A percentile compares a stretch with the other conserved stretches of the same genome.
Evolutionary conservation across 257 asterid species (phyloP).

Genomic region (Scutellaria barbata): DNA sequence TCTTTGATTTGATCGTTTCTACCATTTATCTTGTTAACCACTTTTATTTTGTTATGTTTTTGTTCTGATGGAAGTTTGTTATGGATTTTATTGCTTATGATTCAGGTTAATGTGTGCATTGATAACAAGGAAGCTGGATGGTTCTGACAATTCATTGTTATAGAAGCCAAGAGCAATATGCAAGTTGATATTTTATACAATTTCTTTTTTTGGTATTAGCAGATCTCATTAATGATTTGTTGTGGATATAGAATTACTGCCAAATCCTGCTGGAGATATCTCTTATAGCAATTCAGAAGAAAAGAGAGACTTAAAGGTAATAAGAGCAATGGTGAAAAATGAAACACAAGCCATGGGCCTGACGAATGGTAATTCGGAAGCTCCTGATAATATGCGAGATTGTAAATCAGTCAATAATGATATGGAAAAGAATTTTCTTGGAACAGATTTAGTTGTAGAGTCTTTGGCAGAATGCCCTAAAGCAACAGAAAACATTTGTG

Average conservation of each 20-base stretch:
- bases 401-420: slow-evolving; percentile 27
- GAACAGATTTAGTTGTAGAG: slow-evolving; percentile 29
- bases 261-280: slow-evolving; percentile 28
- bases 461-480: slow-evolving; percentile 37
- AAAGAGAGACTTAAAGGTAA: slow-evolving; percentile 32
- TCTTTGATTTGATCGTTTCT: background rate
- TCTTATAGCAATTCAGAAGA: slow-evolving; percentile 17
- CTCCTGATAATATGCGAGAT: slow-evolving; percentile 25
- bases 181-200: slow-evolving; percentile 18
- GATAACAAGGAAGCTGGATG: slow-evolving; percentile 20
- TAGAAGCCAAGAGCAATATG: slow-evolving; percentile 2
- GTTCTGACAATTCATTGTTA: slow-evolving; percentile 10
- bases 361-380: slow-evolving; percentile 34
- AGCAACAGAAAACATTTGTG: slow-evolving; percentile 35
- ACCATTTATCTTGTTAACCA: background rate
- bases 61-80: no score
- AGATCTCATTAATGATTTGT: slow-evolving; percentile 2
- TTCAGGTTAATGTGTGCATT: slow-evolving; percentile 28
- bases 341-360: slow-evolving; percentile 39
- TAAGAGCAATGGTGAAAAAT: slow-evolving; percentile 35
- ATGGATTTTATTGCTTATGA: slow-evolving; percentile 1
- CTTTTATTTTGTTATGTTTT: slow-evolving; percentile 2
- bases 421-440: slow-evolving; percentile 30
- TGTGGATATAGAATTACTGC: slow-evolving; percentile 27
- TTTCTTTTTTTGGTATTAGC: background rate